Evolutionary conservation across 495 filamentous ascomycete species (phyloP).

Genomic region (Poronia punctata): DNA sequence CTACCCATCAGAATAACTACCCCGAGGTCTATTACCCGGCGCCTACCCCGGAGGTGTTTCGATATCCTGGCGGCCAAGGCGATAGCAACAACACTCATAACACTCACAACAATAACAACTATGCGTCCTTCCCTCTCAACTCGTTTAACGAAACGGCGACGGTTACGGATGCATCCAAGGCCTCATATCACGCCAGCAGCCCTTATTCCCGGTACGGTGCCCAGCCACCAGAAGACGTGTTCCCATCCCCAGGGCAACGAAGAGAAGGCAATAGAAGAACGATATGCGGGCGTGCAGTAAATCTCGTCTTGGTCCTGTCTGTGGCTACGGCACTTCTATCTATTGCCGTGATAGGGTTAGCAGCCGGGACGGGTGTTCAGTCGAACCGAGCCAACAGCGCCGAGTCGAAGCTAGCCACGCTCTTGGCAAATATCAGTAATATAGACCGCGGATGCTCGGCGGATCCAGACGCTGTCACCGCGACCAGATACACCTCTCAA

Average conservation of each 20-base stretch:
- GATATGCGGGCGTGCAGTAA: conserved; percentile 30
- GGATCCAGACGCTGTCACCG: conserved; percentile 21
- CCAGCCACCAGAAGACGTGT: conserved; percentile 3
- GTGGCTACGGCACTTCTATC: conserved; percentile 34
- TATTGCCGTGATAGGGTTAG: conserved; percentile 36
- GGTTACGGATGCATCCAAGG: conserved; percentile 1
- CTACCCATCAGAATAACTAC: conserved; percentile 23
- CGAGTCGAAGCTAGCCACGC: conserved; percentile 19
- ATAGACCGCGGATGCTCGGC: conserved; percentile 34
- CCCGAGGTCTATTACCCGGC: conserved; percentile 30
- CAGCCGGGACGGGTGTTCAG: conserved; percentile 36
- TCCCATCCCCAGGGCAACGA: conserved; percentile 10
- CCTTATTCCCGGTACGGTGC: background rate
- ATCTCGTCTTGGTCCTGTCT: conserved; percentile 35
- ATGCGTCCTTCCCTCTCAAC: background rate
- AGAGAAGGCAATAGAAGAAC: conserved; percentile 5
- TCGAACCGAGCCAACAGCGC: conserved; percentile 33
- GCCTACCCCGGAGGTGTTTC: conserved; percentile 14
- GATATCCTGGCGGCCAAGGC: conserved; percentile 13
- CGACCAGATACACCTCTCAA: conserved; percentile 18
- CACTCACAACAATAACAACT: conserved; percentile 2
- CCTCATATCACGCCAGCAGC: background rate
- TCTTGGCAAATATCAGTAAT: conserved; percentile 8
- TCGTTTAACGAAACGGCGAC: background rate
- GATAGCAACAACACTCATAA: conserved; percentile 1